Evolutionary conservation across 1,139 yeast species (phyloP).

Genomic region (Ogataea hybrid): DNA sequence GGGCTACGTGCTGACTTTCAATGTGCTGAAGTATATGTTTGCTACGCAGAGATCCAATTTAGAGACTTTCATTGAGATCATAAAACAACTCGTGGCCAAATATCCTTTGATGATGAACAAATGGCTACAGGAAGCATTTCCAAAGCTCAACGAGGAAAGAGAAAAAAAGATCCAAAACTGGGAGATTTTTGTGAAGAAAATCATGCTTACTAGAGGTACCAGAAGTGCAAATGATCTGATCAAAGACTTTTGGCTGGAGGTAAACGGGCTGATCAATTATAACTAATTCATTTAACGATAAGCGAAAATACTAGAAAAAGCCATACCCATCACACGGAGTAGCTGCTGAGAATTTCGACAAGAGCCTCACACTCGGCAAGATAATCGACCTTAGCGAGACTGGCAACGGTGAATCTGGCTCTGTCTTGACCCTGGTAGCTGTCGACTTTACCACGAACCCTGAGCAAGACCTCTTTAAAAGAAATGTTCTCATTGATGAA

Average conservation of each 20-base stretch:
- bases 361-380: conserved; percentile 61
- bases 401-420: conserved; percentile 69
- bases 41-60: conserved; percentile 60
- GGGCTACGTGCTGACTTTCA: conserved; percentile 38
- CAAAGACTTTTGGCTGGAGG: conserved; percentile 62
- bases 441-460: conserved; percentile 82
- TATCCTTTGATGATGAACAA: conserved; percentile 46
- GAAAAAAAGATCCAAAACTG: conserved; percentile 26
- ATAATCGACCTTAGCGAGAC: conserved; percentile 55
- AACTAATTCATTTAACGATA: conserved; percentile 17
- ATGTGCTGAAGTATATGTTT: conserved; percentile 39
- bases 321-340: conserved; percentile 30
- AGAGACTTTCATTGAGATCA: conserved; percentile 53
- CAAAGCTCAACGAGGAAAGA: conserved; percentile 32
- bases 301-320: conserved; percentile 5
- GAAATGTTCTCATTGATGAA: conserved; percentile 49
- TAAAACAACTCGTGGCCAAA: conserved; percentile 53
- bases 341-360: conserved; percentile 46
- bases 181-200: conserved; percentile 48
- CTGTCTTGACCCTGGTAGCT: conserved; percentile 76
- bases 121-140: conserved; percentile 44
- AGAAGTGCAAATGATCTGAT: conserved; percentile 55
- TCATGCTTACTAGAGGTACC: conserved; percentile 64
- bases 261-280: conserved; percentile 50
- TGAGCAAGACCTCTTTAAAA: conserved; percentile 69